These are phyloP conservation scores for Nothopassalora personata DNA, from an alignment of 2,329 filamentous ascomycete genomes.

Conservation along the genomic window DNA sequence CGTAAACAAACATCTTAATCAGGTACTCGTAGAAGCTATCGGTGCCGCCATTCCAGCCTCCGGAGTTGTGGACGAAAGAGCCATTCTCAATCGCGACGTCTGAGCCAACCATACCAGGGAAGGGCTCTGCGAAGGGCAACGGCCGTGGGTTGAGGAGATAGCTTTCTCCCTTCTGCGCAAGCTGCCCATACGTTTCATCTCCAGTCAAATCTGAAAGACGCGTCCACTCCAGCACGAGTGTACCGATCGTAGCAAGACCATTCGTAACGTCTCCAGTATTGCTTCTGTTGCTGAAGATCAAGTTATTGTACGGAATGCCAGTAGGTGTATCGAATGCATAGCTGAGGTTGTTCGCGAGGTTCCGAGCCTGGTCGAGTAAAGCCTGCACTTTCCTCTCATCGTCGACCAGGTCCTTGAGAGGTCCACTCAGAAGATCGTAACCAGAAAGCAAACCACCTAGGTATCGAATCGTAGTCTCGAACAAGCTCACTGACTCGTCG, in stretches of 20 bases:
- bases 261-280: constrained; percentile 53
- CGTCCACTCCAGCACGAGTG: constrained; percentile 78
- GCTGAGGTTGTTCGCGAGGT: constrained; percentile 66
- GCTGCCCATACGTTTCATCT: constrained; percentile 58
- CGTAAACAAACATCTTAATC: constrained; percentile 86
- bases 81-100: constrained; percentile 61
- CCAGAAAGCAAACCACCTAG: constrained; percentile 73
- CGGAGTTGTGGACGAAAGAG: constrained; percentile 58
- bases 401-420: constrained; percentile 37
- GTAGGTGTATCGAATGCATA: constrained; percentile 72
- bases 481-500: constrained; percentile 61
- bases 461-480: constrained; percentile 88
- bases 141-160: constrained; percentile 66
- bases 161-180: constrained; percentile 62
- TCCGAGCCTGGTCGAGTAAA: constrained; percentile 62
- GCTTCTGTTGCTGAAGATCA: constrained; percentile 52
- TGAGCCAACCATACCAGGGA: constrained; percentile 69
- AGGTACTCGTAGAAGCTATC: constrained; percentile 88
- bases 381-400: constrained; percentile 46
- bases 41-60: constrained; percentile 71
- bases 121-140: constrained; percentile 57
- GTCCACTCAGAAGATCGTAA: constrained; percentile 68
- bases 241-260: constrained; percentile 70
- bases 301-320: constrained; percentile 66
- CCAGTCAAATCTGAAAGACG: constrained; percentile 70